Evolutionary conservation across 306 rosid genomes (phyloP), one percentile per base, ranked within the genome.

Genomic region (Pachyrhizus erosus): DNA sequence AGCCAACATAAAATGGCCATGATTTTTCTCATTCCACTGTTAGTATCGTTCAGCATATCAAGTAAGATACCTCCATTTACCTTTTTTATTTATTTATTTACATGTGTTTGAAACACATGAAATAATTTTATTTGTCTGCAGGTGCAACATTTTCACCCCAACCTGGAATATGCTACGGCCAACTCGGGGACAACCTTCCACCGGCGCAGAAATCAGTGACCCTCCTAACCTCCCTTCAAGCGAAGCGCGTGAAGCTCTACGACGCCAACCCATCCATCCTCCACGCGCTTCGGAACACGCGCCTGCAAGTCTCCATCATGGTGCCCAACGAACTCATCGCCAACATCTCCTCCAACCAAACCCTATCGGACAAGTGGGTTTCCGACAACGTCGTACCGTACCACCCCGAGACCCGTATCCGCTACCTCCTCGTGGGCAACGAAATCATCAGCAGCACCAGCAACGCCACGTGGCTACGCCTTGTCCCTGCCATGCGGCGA

Each of bases 91-190:
- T n/a, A n/a, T n/a, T n/a, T n/a, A n/a, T n/a, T n/a, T n/a, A n/a
- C n/a, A n/a, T n/a, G n/a, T n/a, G n/a, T n/a, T n/a, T n/a, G n/a
- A n/a, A n/a, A n/a, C n/a, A n/a, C n/a, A n/a, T n/a, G n/a, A n/a
- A n/a, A n/a, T n/a, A n/a, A n/a, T n/a, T n/a, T n/a, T 1, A 2
- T 12, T 60, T n/a, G 3, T 48, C 57, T 15, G 5, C 92, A 91
- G 97, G 70, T 14, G 90, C 94, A 18, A 70, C 52, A 46, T 55
- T 91, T 69, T 87, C 94, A 13, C 40, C 51, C 12, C 84, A 70
- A 45, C 90, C 92, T 13, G 98, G 98, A 13, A 70, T 94, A 18
- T 90, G 91, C 90, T 93, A 87, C 73, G 98, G 98, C 5, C 88
- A 86, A 84, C 83, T 95, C 17, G 98, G 98, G 2, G 84, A 95